Evolutionary conservation across 768 basidiomycete genomes (phyloP), one percentile per base, ranked within the genome.

Genomic region (Lactifluus subvellereus): DNA sequence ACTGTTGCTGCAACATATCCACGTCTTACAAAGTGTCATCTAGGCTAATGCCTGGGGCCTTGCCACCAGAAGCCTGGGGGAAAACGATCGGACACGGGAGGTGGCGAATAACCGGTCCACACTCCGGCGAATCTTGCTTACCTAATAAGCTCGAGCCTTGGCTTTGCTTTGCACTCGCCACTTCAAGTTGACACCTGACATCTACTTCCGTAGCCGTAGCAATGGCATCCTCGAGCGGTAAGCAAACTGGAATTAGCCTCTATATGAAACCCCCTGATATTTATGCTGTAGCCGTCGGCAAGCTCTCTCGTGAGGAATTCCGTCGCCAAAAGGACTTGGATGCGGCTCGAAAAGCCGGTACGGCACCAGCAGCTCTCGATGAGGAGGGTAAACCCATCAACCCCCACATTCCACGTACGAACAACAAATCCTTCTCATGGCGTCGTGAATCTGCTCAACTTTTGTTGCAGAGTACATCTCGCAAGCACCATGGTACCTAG

Each of bases 401-500:
- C 71, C 97, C 97, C 38, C 97, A 99, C 75, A 98, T 99, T 77
- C 97, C 97, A 72, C 93, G 94, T 94, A 68, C 65, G 90, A 79
- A n/a, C 16, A 22, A 22, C 38, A 10, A 6, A 53, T 9, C 30
- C 33, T 38, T 30, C 42, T 10, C 27, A 16, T 43, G 7, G 45
- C 5, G 27, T 37, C 54, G 2, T 32, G 40, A 27, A n/a, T 49
- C 18, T 1, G 51, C 13, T 56, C 27, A 49, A n/a, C 33, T 35
- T 22, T 22, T 49, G 27, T 50, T 49, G 11, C 16, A 94, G 93
- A 98, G 77, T 99, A 98, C 73, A 99, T 99, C 73, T 93, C 96
- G 7, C 93, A 96, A 74, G 96, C 94, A 8, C 97, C 97, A 61
- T 99, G 97, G 97, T 99, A 98, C 75, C 84, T 96, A 68, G 92